Conservation (phyloP, 2,329 filamentous ascomycete genomes). For the Sclerotinia glacialis region DNA sequence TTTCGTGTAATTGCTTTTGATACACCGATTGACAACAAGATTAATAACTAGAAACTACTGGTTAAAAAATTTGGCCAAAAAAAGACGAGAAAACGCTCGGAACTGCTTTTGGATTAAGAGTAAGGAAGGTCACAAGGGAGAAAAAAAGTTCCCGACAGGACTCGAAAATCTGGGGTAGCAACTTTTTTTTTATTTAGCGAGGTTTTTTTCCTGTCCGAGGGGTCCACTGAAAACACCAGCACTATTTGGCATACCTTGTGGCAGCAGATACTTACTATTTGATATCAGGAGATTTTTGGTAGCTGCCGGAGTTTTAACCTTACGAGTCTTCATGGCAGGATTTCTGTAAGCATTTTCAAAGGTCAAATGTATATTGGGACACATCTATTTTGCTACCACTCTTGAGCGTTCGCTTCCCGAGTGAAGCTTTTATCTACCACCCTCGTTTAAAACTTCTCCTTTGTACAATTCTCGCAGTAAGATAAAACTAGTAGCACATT, state of each 20-base stretch:
- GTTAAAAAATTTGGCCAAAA: not conserved
- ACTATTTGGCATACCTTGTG: not conserved
- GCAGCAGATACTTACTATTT: not conserved
- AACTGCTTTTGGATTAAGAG: not conserved
- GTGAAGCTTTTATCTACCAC: conserved; percentile 30
- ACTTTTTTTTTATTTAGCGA: conserved; percentile 25
- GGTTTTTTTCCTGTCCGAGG: conserved; percentile 23
- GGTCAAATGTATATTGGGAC: conserved; percentile 34
- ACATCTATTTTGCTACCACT: conserved; percentile 35
- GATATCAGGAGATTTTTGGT: not conserved
- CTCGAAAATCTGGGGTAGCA: conserved; percentile 13
- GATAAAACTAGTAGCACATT: conserved; percentile 40
- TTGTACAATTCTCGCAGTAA: conserved; percentile 36
- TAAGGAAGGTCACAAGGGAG: not conserved
- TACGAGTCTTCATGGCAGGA: not conserved
- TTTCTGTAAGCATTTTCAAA: not conserved
- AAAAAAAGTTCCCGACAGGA: not conserved
- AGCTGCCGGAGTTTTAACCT: not conserved
- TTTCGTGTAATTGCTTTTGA: not conserved
- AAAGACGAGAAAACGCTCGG: not conserved
- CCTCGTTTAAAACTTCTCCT: conserved; percentile 24
- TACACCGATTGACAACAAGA: not conserved
- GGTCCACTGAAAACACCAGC: conserved; percentile 7
- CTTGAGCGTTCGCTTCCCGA: conserved; percentile 27
- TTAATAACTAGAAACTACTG: not conserved